Base-by-base conservation (phyloP, 179 eudicot species). In the Pouteria campechiana region DNA sequence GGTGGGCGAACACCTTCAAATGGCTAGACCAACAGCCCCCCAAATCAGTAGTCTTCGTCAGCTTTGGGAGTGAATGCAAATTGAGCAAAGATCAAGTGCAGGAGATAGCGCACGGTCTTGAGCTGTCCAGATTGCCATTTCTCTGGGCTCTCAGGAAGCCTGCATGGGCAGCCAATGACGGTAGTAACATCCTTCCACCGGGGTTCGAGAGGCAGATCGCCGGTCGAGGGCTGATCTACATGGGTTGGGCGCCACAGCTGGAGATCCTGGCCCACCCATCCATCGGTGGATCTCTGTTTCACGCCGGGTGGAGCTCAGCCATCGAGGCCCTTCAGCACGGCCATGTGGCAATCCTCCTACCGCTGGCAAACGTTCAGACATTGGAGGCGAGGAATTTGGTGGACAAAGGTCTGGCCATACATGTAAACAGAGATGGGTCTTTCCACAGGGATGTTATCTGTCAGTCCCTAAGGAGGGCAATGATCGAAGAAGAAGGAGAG, bases 211-310 rank as follows among this genome's bases (percentile, higher is more conserved):
- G 38, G 21, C 3, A 57, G 28, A 44, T 32, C 1, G 22, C 8
- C n/a, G 45, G 30, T 0, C 58, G 49, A 2, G 67, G 67, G 7
- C 12, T 53, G 13, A 50, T 59, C 8, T 67, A 58, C 53, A 67
- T 32, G 42, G 54, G 54, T 9, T 74, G 80, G 80, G 80, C 49
- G n/a, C 82, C 82, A 46, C 82, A 78, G 25, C 50, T 52, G 3
- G 36, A 40, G 52, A 66, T 75, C 52, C 43, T 78, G 27, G 47
- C 61, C 19, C 82, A 78, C 39, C 50, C 34, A 2, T 70, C 81
- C 6, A 60, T 71, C 8, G 86, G 78, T 14, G 78, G 71, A 24
- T 78, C 75, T 48, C 44, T 75, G 60, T 65, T 69, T 28, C 86
- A 76, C 46, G 59, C 63, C 15, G 78, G 74, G 0, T 66, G 68